Conservation (phyloP, 169 alveolate genomes). For the Neospora caninum region DNA sequence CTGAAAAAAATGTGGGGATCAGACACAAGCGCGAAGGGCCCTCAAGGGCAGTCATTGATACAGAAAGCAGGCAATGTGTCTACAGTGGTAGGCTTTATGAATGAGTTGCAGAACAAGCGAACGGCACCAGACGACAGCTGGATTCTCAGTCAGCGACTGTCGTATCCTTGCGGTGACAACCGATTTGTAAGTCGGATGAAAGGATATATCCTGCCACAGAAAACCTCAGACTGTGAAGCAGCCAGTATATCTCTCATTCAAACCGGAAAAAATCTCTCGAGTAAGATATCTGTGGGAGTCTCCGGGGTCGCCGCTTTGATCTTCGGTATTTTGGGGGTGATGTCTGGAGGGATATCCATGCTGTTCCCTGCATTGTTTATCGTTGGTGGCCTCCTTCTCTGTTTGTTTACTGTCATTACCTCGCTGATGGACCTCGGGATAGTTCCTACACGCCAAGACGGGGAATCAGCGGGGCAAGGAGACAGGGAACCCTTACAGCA, state of each 20-base stretch:
- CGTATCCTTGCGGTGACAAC: too few relatives aligned
- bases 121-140: too few relatives aligned
- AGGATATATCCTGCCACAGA: too few relatives aligned
- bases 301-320: neutral
- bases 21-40: neutral
- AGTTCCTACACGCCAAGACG: neutral
- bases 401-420: neutral
- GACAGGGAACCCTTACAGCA: neutral
- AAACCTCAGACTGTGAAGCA: too few relatives aligned
- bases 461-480: neutral
- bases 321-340: neutral
- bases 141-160: too few relatives aligned
- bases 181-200: too few relatives aligned
- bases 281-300: neutral
- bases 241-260: too few relatives aligned
- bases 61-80: neutral
- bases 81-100: neutral
- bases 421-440: neutral
- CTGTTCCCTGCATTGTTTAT: neutral
- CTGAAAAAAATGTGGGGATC: neutral
- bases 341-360: neutral
- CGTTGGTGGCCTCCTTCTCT: neutral
- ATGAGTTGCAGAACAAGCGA: too few relatives aligned
- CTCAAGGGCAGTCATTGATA: neutral
- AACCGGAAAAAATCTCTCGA: too few relatives aligned